Percentiles rank a stretch among this genome's conserved stretches.
Conservation (phyloP, 169 alveolate genomes). For the Plasmodium cynomolgi region DNA sequence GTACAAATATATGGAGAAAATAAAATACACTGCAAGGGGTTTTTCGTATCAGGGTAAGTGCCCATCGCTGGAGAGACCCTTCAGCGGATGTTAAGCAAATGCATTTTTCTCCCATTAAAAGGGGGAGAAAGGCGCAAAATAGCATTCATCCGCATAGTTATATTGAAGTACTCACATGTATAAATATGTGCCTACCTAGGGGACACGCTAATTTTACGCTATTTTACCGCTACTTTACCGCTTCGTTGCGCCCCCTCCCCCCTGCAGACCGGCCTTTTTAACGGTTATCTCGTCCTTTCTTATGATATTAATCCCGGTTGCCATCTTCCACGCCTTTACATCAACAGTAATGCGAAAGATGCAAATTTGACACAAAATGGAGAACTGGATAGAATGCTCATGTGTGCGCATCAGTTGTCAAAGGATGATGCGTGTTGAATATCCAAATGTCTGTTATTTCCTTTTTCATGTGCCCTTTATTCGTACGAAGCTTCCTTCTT, state of each 20-base stretch:
- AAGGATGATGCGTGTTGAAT: background rate
- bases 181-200: background rate
- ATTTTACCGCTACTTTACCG: background rate
- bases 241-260: background rate
- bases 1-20: slow-evolving; percentile 75
- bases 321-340: slow-evolving; percentile 70
- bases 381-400: background rate
- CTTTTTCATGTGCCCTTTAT: background rate
- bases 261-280: slow-evolving; percentile 51
- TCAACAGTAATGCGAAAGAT: slow-evolving; percentile 55
- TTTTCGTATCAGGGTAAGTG: slow-evolving; percentile 63
- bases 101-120: background rate
- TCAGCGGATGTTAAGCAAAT: background rate
- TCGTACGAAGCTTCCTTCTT: background rate
- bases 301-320: slow-evolving; percentile 71
- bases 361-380: background rate
- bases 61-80: background rate
- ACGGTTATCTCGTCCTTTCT: slow-evolving; percentile 66
- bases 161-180: background rate
- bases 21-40: slow-evolving; percentile 68
- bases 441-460: background rate
- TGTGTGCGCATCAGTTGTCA: background rate
- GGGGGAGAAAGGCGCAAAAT: background rate
- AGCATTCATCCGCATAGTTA: background rate
- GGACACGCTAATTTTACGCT: background rate